Evolutionary conservation across 2,329 filamentous ascomycete species (phyloP).

Genomic region (Aureobasidium sp.): DNA sequence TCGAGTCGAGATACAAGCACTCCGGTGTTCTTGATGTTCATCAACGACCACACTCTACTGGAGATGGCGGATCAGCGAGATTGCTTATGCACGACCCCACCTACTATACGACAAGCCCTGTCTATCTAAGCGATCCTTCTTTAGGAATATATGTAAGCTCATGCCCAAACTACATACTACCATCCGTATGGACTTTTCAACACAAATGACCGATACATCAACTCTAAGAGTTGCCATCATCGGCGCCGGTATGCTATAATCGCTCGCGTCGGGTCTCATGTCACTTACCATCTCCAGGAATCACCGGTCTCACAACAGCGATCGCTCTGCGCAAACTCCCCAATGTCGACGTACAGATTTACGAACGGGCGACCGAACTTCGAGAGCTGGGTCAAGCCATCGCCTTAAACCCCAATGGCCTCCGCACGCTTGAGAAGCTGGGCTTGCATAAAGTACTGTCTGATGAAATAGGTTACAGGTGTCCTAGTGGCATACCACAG

Average conservation of each 20-base stretch:
- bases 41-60: neutral
- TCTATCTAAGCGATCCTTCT: neutral
- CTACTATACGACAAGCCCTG: neutral
- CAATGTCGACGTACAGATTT: constrained; percentile 27
- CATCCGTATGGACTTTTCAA: neutral
- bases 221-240: constrained; percentile 26
- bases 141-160: neutral
- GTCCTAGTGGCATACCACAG: constrained; percentile 25
- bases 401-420: constrained; percentile 31
- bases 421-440: constrained; percentile 28
- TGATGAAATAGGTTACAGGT: constrained; percentile 28
- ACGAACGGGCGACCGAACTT: constrained; percentile 28
- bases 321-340: constrained; percentile 27
- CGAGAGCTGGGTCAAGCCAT: constrained; percentile 33
- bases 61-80: neutral
- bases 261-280: neutral
- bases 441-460: constrained; percentile 27
- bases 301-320: constrained; percentile 31
- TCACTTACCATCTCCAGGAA: constrained; percentile 17
- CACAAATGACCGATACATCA: constrained; percentile 9
- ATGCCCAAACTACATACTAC: neutral
- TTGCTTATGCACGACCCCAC: neutral
- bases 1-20: too few relatives aligned
- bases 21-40: too few relatives aligned
- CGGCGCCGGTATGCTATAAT: constrained; percentile 18